A percentile compares a stretch with the other conserved stretches of the same genome.
Conservation (phyloP, 2,329 filamentous ascomycete species). For the Orbilia oligospora region DNA sequence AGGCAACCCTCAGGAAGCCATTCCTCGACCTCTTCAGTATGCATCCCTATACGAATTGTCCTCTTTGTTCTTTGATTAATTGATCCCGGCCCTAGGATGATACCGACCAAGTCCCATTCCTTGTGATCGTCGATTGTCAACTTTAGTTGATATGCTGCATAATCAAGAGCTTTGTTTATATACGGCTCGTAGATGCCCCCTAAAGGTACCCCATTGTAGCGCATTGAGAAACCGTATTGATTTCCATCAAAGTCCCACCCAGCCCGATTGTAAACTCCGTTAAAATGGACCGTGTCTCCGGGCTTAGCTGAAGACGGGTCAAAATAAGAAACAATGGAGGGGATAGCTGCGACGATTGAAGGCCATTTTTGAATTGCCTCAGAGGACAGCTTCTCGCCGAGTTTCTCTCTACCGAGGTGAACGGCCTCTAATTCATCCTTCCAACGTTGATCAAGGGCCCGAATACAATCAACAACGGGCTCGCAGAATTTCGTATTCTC, state of each 20-base stretch:
- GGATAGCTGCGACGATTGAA: constrained; percentile 36
- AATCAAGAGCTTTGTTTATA: constrained; percentile 34
- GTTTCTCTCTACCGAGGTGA: constrained; percentile 19
- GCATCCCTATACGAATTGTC: constrained; percentile 30
- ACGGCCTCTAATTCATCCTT: constrained; percentile 33
- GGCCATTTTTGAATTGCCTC: constrained; percentile 48
- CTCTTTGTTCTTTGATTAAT: constrained; percentile 41
- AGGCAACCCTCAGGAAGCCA: constrained; percentile 35
- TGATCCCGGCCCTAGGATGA: constrained; percentile 36
- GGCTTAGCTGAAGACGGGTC: constrained; percentile 40
- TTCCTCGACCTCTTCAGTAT: constrained; percentile 30
- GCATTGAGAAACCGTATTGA: constrained; percentile 50
- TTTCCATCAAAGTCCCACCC: constrained; percentile 51
- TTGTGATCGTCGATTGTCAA: constrained; percentile 46
- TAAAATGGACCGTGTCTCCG: constrained; percentile 39
- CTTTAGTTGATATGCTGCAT: constrained; percentile 39
- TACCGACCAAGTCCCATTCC: constrained; percentile 37
- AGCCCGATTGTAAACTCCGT: constrained; percentile 40
- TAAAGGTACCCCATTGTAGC: constrained; percentile 39
- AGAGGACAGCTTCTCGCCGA: constrained; percentile 29
- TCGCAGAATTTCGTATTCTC: constrained; percentile 28
- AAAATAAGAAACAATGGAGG: constrained; percentile 32
- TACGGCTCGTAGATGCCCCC: constrained; percentile 40
- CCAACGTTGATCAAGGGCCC: constrained; percentile 39
- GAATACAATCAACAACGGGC: constrained; percentile 28